These are phyloP conservation scores for Andrographis paniculata DNA, from an alignment of 305 asterid species.

Conservation along the genomic window DNA sequence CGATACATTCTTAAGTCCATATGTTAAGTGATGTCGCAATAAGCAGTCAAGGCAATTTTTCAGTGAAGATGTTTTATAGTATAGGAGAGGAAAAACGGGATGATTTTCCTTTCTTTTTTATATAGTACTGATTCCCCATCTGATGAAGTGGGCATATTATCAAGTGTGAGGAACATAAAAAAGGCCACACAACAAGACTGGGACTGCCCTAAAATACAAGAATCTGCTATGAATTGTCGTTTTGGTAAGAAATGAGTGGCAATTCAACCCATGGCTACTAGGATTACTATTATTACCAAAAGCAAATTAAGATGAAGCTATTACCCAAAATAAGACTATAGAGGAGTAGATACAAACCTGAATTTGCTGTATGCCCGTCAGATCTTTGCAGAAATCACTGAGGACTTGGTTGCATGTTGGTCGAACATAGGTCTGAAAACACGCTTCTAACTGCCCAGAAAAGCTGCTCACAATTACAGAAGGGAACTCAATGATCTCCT, in stretches of 20 bases:
- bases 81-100: background rate
- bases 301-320: background rate
- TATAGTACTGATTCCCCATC: background rate
- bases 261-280: background rate
- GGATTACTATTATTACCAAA: background rate
- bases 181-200: slow-evolving; percentile 1
- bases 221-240: background rate
- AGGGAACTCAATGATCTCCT: slow-evolving; percentile 93
- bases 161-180: background rate
- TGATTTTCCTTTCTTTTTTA: background rate
- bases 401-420: slow-evolving; percentile 72
- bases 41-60: slow-evolving; percentile 9
- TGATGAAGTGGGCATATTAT: slow-evolving; percentile 5
- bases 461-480: slow-evolving; percentile 69
- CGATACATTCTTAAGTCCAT: slow-evolving; percentile 4
- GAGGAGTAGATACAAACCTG: slow-evolving; percentile 37
- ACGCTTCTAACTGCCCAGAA: slow-evolving; percentile 70
- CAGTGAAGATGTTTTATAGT: slow-evolving; percentile 4
- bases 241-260: background rate
- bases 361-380: slow-evolving; percentile 84
- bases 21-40: slow-evolving; percentile 2
- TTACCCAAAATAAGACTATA: background rate
- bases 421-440: slow-evolving; percentile 75
- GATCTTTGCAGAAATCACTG: slow-evolving; percentile 86
- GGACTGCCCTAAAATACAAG: background rate